Evolutionary conservation across 257 asterid genomes (phyloP).

Genomic region (Primulina tabacum): DNA sequence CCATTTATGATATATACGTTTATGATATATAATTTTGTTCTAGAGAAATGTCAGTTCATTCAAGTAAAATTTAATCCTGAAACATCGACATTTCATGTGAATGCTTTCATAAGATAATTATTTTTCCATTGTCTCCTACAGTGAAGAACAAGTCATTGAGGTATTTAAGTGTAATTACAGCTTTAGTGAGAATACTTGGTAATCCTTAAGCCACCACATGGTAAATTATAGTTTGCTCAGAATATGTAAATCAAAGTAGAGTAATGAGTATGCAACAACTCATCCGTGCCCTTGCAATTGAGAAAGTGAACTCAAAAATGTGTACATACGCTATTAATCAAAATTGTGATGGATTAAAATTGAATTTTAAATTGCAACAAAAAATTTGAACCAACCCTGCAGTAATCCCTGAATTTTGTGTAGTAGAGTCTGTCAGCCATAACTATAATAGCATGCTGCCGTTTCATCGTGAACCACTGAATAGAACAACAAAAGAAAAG

Average conservation of each 20-base stretch:
- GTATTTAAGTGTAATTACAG: not conserved
- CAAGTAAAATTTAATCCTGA: not conserved
- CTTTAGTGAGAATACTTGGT: not conserved
- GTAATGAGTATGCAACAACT: not conserved
- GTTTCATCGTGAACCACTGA: slow-evolving; percentile 99
- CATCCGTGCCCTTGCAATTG: not conserved
- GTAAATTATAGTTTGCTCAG: not conserved
- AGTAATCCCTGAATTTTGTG: slow-evolving; percentile 78
- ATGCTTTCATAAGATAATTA: not conserved
- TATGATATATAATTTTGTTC: no score
- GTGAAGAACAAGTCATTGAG: not conserved
- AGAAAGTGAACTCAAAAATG: not conserved
- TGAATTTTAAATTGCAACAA: not conserved
- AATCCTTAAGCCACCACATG: not conserved
- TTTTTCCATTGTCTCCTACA: not conserved
- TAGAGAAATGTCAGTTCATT: no score
- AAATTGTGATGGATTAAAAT: not conserved
- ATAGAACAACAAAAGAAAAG: slow-evolving; percentile 21
- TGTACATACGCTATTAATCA: not conserved
- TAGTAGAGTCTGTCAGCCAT: slow-evolving; percentile 94
- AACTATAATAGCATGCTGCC: slow-evolving; percentile 78
- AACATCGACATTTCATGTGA: not conserved
- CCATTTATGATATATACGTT: not conserved
- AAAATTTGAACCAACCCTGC: slow-evolving; percentile 52
- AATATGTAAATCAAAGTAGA: no score